Conservation (phyloP, 352 stramenopile species). For the Peronospora destructor region DNA sequence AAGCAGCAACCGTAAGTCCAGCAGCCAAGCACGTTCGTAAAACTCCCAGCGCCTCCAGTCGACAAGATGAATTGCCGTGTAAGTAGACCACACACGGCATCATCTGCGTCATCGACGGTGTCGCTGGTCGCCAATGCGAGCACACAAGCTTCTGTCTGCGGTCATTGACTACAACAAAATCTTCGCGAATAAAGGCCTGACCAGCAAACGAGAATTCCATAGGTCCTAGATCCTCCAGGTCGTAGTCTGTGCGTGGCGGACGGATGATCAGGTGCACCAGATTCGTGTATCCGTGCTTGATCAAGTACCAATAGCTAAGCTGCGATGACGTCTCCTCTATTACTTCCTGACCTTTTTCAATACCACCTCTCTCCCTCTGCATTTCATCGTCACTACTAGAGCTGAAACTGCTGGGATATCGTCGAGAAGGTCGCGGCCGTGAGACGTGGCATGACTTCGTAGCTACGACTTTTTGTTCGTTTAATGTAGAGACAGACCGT, state of each 20-base stretch:
- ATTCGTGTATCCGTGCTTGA: constrained; percentile 90
- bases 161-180: constrained; percentile 87
- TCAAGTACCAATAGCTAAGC: constrained; percentile 79
- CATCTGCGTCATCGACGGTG: constrained; percentile 24
- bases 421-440: constrained; percentile 12
- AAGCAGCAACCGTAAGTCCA: constrained; percentile 92
- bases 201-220: constrained; percentile 87
- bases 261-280: constrained; percentile 97
- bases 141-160: constrained; percentile 87
- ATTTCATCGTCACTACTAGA: constrained; percentile 21
- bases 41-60: constrained; percentile 91
- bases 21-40: constrained; percentile 85
- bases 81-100: constrained; percentile 95
- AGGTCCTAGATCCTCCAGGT: constrained; percentile 87
- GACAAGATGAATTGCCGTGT: constrained; percentile 95
- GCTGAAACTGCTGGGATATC: constrained; percentile 16
- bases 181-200: constrained; percentile 78
- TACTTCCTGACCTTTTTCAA: constrained; percentile 61
- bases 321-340: constrained; percentile 72
- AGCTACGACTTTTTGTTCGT: constrained; percentile 10
- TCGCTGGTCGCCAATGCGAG: constrained; percentile 89
- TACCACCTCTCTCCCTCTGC: constrained; percentile 48
- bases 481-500: constrained; percentile 29
- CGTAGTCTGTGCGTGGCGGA: constrained; percentile 90
- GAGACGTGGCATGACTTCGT: constrained; percentile 11